Conservation (phyloP, 2,329 filamentous ascomycete species). For the Fusarium buxicola region DNA sequence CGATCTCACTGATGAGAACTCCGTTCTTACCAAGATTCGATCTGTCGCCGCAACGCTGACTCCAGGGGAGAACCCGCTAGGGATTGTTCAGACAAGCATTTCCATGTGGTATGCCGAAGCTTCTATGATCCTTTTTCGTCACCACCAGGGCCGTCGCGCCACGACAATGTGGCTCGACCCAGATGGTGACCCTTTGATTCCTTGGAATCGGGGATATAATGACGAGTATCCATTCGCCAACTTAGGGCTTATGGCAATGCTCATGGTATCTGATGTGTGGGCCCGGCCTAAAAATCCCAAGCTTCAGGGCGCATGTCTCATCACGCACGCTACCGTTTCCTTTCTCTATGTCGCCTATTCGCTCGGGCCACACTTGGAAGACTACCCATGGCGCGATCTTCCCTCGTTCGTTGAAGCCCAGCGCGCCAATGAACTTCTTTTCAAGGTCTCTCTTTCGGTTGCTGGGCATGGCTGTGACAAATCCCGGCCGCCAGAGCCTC, state of each 20-base stretch:
- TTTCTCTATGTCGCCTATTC: constrained; percentile 39
- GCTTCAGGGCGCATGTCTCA: constrained; percentile 25
- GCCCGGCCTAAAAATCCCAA: constrained; percentile 27
- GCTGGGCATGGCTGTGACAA: not conserved
- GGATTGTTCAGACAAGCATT: constrained; percentile 10
- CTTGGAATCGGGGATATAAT: not conserved
- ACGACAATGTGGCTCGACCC: no score
- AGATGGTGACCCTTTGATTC: not conserved
- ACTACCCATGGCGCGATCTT: constrained; percentile 11
- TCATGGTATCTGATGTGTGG: constrained; percentile 36
- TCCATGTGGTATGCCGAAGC: constrained; percentile 15
- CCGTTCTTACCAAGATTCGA: constrained; percentile 9
- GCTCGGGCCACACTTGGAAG: constrained; percentile 28
- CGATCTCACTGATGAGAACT: constrained; percentile 12
- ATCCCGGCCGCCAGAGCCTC: not conserved
- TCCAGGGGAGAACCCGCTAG: not conserved
- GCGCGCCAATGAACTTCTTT: constrained; percentile 2
- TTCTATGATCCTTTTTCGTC: not conserved
- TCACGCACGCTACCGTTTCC: constrained; percentile 34
- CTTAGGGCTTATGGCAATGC: constrained; percentile 44
- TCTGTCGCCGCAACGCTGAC: not conserved
- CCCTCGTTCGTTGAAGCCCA: not conserved
- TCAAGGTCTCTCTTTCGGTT: constrained; percentile 12
- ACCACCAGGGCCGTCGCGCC: not conserved
- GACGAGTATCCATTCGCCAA: constrained; percentile 28